phyloP scores from a whole-genome alignment of 768 basidiomycete species.

The Peribolospora baueri region DNA sequence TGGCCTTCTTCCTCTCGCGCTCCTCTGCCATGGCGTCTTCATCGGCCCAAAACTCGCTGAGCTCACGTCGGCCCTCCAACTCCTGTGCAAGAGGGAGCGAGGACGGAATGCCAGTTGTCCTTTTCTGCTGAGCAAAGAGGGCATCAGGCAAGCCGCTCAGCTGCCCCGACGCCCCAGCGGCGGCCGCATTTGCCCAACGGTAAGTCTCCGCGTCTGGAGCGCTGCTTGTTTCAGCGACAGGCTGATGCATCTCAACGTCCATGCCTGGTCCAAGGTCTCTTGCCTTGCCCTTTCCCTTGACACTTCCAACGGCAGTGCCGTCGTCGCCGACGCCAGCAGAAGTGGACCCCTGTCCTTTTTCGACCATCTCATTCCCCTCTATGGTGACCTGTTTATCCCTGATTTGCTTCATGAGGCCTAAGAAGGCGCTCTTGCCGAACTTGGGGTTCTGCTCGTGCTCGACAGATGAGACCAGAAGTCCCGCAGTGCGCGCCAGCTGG shows the following conservation, averaged over 20 bases:
- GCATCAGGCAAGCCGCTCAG: not conserved
- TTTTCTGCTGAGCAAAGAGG: not conserved
- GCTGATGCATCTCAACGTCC: not conserved
- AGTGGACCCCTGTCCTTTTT: not conserved
- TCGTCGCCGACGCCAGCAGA: not conserved
- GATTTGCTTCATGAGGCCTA: constrained; percentile 63
- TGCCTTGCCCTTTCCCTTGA: constrained; percentile 8
- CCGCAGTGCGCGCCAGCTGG: too few relatives aligned
- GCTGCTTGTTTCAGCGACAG: not conserved
- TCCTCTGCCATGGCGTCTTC: constrained; percentile 8
- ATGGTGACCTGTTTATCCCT: constrained; percentile 55
- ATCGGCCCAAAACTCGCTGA: constrained; percentile 13
- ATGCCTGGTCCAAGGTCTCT: constrained; percentile 1
- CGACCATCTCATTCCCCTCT: constrained; percentile 51
- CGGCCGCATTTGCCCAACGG: constrained; percentile 14
- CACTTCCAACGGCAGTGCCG: constrained; percentile 20
- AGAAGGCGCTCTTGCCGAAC: constrained; percentile 59
- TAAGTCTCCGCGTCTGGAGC: constrained; percentile 1
- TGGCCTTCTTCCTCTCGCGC: not conserved
- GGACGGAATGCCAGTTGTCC: not conserved
- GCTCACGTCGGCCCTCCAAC: not conserved
- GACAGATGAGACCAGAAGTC: not conserved
- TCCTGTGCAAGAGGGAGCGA: not conserved
- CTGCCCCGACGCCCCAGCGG: constrained; percentile 3
- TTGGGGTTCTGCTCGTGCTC: constrained; percentile 54